Evolutionary conservation across 495 filamentous ascomycete genomes (phyloP).

Genomic region (Endocarpon pusillum): DNA sequence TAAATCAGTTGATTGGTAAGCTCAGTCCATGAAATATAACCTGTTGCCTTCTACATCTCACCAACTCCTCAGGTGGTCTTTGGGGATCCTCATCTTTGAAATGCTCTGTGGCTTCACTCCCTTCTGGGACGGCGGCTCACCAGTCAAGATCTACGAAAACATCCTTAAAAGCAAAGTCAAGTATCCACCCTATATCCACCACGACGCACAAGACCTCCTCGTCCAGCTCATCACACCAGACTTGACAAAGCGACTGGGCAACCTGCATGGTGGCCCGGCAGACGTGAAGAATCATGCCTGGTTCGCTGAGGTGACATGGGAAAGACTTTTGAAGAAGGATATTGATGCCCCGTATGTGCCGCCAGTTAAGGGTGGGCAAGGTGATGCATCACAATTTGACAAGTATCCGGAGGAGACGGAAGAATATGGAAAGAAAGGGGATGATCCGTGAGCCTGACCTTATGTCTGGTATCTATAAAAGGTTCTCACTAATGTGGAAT

Average conservation of each 20-base stretch:
- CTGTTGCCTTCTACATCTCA: background rate
- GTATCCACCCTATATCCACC: constrained; percentile 88
- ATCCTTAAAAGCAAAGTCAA: constrained; percentile 86
- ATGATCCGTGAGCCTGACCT: constrained; percentile 56
- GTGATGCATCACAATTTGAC: constrained; percentile 95
- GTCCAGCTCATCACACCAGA: constrained; percentile 86
- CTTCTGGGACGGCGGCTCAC: constrained; percentile 93
- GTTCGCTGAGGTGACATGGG: constrained; percentile 98
- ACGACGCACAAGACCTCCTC: constrained; percentile 83
- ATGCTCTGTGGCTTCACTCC: constrained; percentile 98
- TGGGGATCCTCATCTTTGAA: constrained; percentile 96
- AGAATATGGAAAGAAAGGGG: constrained; percentile 58
- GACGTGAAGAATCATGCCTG: constrained; percentile 92
- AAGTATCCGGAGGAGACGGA: constrained; percentile 95
- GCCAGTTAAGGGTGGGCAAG: constrained; percentile 81
- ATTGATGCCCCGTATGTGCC: constrained; percentile 97
- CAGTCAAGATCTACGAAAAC: constrained; percentile 99
- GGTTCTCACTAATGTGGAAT: constrained; percentile 6
- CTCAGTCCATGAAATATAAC: constrained; percentile 1
- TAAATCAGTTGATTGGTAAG: constrained; percentile 96
- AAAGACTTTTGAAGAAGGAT: constrained; percentile 78
- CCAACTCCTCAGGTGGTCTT: constrained; percentile 62
- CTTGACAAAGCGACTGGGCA: constrained; percentile 86
- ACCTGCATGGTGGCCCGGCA: constrained; percentile 76
- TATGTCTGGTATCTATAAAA: background rate